Percentiles rank a stretch among this genome's conserved stretches.
Conservation (phyloP, 2,329 filamentous ascomycete genomes). For the Lachnellula willkommii region DNA sequence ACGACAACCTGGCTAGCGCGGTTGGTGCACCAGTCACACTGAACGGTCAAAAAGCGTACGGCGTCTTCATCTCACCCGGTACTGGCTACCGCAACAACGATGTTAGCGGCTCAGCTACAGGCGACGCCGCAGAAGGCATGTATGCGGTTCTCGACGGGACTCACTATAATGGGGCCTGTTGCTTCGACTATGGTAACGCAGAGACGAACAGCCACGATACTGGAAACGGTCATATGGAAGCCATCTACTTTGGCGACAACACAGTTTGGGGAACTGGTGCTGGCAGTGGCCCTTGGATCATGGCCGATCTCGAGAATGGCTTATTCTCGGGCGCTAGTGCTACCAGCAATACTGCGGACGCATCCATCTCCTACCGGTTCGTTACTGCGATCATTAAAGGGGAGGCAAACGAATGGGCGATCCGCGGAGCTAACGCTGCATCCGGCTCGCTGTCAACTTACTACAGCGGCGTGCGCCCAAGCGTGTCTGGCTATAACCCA, state of each 20-base stretch:
- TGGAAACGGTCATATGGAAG: slow-evolving; percentile 63
- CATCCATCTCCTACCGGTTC: slow-evolving; percentile 50
- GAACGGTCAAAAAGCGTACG: slow-evolving; percentile 57
- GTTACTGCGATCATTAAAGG: slow-evolving; percentile 55
- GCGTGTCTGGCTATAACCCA: slow-evolving; percentile 43
- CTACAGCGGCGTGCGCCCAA: slow-evolving; percentile 53
- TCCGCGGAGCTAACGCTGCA: slow-evolving; percentile 52
- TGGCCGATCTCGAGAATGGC: slow-evolving; percentile 65
- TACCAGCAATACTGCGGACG: slow-evolving; percentile 45
- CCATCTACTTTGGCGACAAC: slow-evolving; percentile 57
- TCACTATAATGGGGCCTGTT: slow-evolving; percentile 53
- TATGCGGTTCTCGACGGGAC: slow-evolving; percentile 56
- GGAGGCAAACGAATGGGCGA: slow-evolving; percentile 49
- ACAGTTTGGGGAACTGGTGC: slow-evolving; percentile 51
- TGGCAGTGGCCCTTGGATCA: slow-evolving; percentile 59
- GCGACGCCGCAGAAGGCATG: slow-evolving; percentile 53
- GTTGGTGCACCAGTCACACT: slow-evolving; percentile 56
- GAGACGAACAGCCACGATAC: slow-evolving; percentile 48
- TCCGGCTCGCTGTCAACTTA: slow-evolving; percentile 52
- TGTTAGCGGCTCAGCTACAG: slow-evolving; percentile 47
- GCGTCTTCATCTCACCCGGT: slow-evolving; percentile 56
- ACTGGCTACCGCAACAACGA: slow-evolving; percentile 59
- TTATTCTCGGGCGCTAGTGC: slow-evolving; percentile 52
- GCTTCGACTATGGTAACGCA: slow-evolving; percentile 54
- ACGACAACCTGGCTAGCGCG: slow-evolving; percentile 55